Evolutionary conservation across 2,329 filamentous ascomycete species (phyloP).

Genomic region (Calonectria pseudoreteaudii): DNA sequence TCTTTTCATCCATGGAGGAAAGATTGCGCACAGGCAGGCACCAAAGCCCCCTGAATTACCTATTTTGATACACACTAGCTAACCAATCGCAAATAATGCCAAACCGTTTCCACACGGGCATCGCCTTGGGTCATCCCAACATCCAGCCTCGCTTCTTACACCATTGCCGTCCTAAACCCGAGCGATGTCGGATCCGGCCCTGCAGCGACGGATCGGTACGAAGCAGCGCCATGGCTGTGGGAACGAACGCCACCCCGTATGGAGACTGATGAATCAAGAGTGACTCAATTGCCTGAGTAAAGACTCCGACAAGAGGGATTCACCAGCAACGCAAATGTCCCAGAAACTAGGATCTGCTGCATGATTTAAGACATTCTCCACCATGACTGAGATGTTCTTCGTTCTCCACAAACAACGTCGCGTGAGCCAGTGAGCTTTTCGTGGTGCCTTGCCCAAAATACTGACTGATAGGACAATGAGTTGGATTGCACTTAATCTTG

Average conservation of each 20-base stretch:
- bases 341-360: neutral
- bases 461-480: neutral
- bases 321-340: neutral
- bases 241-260: neutral
- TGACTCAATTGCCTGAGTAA: neutral
- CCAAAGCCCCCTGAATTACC: neutral
- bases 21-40: neutral
- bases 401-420: neutral
- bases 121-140: neutral
- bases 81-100: neutral
- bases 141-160: neutral
- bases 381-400: neutral
- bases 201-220: neutral
- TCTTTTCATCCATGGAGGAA: neutral
- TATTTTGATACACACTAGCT: neutral
- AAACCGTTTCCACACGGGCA: neutral
- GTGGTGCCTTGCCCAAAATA: neutral
- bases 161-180: conserved; percentile 21
- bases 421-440: neutral
- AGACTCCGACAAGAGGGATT: neutral
- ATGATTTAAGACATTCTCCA: neutral
- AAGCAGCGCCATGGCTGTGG: neutral
- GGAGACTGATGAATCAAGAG: neutral
- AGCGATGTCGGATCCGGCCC: conserved; percentile 22
- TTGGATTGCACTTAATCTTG: neutral